Evolutionary conservation across 176 grass and related monocot species (phyloP), one percentile per base, ranked within the genome.

Genomic region (Paspalum vaginatum): DNA sequence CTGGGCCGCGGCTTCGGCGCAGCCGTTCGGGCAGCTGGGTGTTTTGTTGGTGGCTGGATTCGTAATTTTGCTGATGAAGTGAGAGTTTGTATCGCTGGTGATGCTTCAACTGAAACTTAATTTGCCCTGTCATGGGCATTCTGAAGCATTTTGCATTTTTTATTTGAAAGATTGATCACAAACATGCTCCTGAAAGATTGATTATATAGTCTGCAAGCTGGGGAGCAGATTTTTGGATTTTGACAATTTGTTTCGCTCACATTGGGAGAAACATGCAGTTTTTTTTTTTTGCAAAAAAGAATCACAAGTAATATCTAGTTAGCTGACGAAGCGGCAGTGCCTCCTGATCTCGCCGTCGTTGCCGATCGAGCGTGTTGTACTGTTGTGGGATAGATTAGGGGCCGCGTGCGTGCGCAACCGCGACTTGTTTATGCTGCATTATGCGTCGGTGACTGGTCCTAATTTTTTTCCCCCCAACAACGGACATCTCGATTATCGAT

Each of bases 41-140:
- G 45, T 85, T 84, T 83, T 86, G 81, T 59, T 93, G 51, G 49
- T 89, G 25, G 78, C 91, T 74, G 84, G 85, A 45, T 88, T 91
- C 62, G 57, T 85, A 26, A 8, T 87, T 84, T 70, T 89, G 53
- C 47, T 93, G 37, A 42, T 93, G 45, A 90, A 88, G 50, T 96
- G 81, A 90, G 43, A 55, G 72, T 74, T 46, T 70, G 58, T 41
- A 51, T 59, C 27, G 14, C 71, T 60, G 63, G 3, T 32, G 32
- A 48, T 10, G 50, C 70, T 84, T 65, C 56, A 65, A 53, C 57
- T 80, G 47, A 65, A 65, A 91, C 63, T 75, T 60, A 39, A 18
- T 57, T 45, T 39, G 14, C 59, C 56, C 56, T 65, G n/a, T n/a
- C 38, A 1, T 55, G 13, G 27, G 46, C 40, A 16, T 24, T 24